These are phyloP conservation scores for Phylloporus arenicola DNA, from an alignment of 768 basidiomycete genomes.

Conservation along the genomic window DNA sequence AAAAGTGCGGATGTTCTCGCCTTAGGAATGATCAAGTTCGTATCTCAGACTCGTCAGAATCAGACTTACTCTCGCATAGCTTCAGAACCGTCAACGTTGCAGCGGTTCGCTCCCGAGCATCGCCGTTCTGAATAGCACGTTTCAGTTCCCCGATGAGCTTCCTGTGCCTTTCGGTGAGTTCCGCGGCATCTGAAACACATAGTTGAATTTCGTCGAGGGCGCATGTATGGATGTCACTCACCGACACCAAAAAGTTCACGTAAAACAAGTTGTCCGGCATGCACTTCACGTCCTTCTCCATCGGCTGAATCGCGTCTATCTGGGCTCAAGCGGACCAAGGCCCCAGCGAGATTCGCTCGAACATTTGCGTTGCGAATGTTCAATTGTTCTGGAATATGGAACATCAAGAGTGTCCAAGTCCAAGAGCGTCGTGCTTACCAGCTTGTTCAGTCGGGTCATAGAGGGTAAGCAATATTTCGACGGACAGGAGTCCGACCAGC, in stretches of 20 bases:
- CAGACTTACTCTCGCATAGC: slow-evolving; percentile 15
- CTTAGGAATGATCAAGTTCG: slow-evolving; percentile 3
- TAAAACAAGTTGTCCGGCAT: slow-evolving; percentile 3
- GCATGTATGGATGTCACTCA: not conserved
- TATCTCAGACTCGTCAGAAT: not conserved
- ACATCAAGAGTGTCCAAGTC: not conserved
- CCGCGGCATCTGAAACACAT: slow-evolving; percentile 1
- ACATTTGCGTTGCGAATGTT: slow-evolving; percentile 4
- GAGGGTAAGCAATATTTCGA: slow-evolving; percentile 16
- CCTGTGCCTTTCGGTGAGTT: slow-evolving; percentile 1
- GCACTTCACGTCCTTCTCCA: not conserved
- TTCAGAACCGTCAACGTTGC: slow-evolving; percentile 21
- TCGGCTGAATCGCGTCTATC: not conserved
- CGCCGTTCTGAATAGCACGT: not conserved
- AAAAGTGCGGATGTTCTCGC: not conserved
- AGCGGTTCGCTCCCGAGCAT: slow-evolving; percentile 17
- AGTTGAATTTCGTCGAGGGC: not conserved
- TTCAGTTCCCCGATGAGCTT: slow-evolving; percentile 12
- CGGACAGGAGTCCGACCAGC: slow-evolving; percentile 17
- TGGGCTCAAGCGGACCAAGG: slow-evolving; percentile 7
- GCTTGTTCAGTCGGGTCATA: not conserved
- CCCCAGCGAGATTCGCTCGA: slow-evolving; percentile 16
- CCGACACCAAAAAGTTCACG: slow-evolving; percentile 16
- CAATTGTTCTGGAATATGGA: slow-evolving; percentile 3
- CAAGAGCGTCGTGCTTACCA: not conserved